Percentiles rank a stretch among this genome's conserved stretches.
phyloP scores from a whole-genome alignment of 345 rosid genomes.

The Luvunga scandens region DNA sequence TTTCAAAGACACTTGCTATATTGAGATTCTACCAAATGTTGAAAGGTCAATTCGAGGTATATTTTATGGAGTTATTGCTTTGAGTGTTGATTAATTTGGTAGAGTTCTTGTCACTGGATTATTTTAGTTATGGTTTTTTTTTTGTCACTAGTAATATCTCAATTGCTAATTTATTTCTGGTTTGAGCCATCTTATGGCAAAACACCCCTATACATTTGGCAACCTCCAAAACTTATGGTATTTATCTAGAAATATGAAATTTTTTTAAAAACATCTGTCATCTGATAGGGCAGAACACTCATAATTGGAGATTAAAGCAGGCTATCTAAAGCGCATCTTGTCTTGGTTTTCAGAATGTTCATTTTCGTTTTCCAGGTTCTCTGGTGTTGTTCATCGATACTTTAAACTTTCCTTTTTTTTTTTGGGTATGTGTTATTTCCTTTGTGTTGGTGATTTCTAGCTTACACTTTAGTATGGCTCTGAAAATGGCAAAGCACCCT shows the following conservation, averaged over 20 bases:
- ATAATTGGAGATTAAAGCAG: background rate
- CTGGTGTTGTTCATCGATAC: background rate
- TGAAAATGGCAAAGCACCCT: too few species aligned
- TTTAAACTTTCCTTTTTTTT: background rate
- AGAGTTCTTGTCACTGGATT: background rate
- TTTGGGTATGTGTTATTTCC: background rate
- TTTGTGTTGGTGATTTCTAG: background rate
- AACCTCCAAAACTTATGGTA: background rate
- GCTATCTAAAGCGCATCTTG: background rate
- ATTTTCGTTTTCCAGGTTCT: background rate
- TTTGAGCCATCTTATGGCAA: background rate
- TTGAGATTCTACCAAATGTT: conserved; percentile 53
- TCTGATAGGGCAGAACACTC: background rate
- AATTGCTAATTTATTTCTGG: background rate
- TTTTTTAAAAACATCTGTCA: background rate
- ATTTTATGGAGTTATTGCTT: background rate
- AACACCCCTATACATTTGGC: background rate
- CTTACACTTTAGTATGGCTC: background rate
- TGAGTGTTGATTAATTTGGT: background rate
- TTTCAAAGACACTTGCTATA: conserved; percentile 66
- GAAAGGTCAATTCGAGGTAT: conserved; percentile 53
- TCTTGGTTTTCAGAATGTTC: background rate
- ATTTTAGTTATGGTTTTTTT: background rate
- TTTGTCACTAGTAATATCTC: background rate
- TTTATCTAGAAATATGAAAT: background rate